These are phyloP conservation scores for Wickerhamiella lipophila DNA, from an alignment of 805 yeast species.

Conservation along the genomic window DNA sequence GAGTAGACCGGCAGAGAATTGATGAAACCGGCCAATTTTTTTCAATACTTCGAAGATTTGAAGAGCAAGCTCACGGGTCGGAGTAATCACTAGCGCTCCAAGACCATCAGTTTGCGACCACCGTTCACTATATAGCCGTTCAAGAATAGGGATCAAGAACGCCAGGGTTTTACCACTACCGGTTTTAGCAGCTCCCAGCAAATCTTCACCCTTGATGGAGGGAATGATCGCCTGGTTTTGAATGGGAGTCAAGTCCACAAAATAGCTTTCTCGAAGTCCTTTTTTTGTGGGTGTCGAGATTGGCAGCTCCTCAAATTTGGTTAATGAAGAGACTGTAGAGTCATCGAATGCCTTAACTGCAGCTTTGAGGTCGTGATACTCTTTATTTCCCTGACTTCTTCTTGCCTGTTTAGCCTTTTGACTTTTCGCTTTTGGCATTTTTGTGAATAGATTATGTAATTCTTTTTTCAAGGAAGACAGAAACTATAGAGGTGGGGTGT, in stretches of 20 bases:
- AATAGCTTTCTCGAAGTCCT: constrained; percentile 72
- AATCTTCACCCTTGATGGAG: constrained; percentile 63
- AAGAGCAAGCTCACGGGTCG: constrained; percentile 82
- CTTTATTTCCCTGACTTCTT: constrained; percentile 26
- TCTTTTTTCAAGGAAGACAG: not conserved
- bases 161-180: constrained; percentile 88
- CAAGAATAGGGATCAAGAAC: constrained; percentile 66
- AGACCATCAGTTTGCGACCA: constrained; percentile 81
- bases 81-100: constrained; percentile 81
- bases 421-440: constrained; percentile 13
- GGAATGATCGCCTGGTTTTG: constrained; percentile 68
- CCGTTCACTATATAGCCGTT: constrained; percentile 43
- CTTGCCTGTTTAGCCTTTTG: constrained; percentile 23
- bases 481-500: no score
- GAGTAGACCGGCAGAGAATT: constrained; percentile 78
- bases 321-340: constrained; percentile 24
- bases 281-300: constrained; percentile 47
- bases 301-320: constrained; percentile 68
- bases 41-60: constrained; percentile 80
- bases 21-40: constrained; percentile 63
- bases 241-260: constrained; percentile 69
- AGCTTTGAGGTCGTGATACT: constrained; percentile 35
- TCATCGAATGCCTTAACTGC: constrained; percentile 40
- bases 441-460: constrained; percentile 6
- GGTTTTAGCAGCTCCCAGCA: constrained; percentile 80